Evolutionary conservation across 495 filamentous ascomycete species (phyloP), one percentile per base, ranked within the genome.

Genomic region (Talaromyces liani): DNA sequence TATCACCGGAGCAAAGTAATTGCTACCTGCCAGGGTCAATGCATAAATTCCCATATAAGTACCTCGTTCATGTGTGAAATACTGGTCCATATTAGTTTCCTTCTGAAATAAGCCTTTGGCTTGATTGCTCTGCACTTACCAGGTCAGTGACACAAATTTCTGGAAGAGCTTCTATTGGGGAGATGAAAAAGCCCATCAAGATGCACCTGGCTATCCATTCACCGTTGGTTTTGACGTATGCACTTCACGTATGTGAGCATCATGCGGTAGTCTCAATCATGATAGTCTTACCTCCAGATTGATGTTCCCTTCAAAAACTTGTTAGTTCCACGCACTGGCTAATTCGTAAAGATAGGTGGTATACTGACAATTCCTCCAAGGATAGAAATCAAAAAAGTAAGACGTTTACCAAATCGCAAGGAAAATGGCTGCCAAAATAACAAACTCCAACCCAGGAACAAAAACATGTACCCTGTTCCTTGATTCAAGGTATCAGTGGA

Each of bases 391-490:
- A 90, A 67, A 70, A 86, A 89, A 1, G 84, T 82, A 54, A 84
- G 74, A n/a, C 87, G 77, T 71, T 88, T 88, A 36, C 87, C 87
- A 75, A 84, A 89, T 63, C 87, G 82, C 63, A 88, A 70, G 0
- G 87, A 84, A 54, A 88, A 79, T 0, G 86, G 85, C 70, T 90
- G 87, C 87, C 87, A 90, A 68, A 88, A 84, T 3, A 90, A 69
- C 61, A 86, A 77, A 0, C 85, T 84, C 85, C 83, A 88, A 4
- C 85, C 85, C 10, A 84, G 80, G 36, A 86, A 67, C 61, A 88
- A 68, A 63, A 87, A 86, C 77, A 88, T 79, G 70, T 85, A 87
- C 4, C 86, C 86, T 0, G 85, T 89, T 33, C 87, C 86, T 59
- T 83, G 73, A 65, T 84, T 85, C 9, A 86, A 66, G 14, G 82